Evolutionary conservation across 345 rosid genomes (phyloP).

Genomic region (Balakata baccata): DNA sequence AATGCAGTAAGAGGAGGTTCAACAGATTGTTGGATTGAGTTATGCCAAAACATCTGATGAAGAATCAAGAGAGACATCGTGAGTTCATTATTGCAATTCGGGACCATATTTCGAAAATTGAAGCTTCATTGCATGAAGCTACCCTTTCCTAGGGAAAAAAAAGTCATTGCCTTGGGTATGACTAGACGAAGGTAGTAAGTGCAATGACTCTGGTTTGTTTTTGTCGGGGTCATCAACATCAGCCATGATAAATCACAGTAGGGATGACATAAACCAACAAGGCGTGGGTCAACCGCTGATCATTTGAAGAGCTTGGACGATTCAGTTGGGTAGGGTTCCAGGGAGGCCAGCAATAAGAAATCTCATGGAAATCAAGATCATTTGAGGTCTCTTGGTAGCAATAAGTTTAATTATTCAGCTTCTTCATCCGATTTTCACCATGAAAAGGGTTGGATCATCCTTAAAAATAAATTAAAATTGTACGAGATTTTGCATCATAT

Average conservation of each 20-base stretch:
- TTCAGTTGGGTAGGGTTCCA: constrained; percentile 25
- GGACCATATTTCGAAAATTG: constrained; percentile 48
- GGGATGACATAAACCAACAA: constrained; percentile 17
- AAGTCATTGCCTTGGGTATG: constrained; percentile 59
- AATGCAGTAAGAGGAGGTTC: constrained; percentile 81
- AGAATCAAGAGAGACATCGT: constrained; percentile 64
- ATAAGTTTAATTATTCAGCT: too few relatives aligned
- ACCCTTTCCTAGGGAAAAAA: constrained; percentile 44
- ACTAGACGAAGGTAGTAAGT: constrained; percentile 71
- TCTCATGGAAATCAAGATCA: too few relatives aligned
- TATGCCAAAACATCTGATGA: constrained; percentile 38
- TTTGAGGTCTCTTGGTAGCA: too few relatives aligned
- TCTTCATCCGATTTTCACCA: too few relatives aligned
- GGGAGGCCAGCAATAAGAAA: constrained; percentile 37
- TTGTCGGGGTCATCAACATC: constrained; percentile 55
- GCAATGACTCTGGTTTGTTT: constrained; percentile 72
- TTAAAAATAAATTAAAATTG: too few relatives aligned
- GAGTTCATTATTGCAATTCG: constrained; percentile 65
- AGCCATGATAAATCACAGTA: constrained; percentile 18
- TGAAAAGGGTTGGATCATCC: too few relatives aligned
- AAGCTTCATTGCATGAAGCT: constrained; percentile 49
- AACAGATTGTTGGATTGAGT: constrained; percentile 56
- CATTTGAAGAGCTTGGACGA: constrained; percentile 26
- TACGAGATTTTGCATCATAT: too few relatives aligned
- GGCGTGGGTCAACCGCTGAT: constrained; percentile 16